Percentiles rank a stretch among this genome's conserved stretches.
Evolutionary conservation across 177 flowering plant species (phyloP).

Genomic region (Vitis hybrid): DNA sequence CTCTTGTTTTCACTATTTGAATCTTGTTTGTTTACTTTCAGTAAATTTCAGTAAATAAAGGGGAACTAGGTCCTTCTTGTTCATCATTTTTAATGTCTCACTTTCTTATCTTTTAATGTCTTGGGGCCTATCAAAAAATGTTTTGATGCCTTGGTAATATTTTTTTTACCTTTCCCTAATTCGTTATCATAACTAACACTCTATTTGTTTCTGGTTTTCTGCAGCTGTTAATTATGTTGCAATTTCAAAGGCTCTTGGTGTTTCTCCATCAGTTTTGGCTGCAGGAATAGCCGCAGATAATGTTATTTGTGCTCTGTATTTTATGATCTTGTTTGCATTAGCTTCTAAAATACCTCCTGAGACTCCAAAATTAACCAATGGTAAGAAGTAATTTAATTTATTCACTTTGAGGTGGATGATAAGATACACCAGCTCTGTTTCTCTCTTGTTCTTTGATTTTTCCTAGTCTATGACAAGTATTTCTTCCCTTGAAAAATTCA

Average conservation of each 20-base stretch:
- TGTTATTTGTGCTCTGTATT: conserved; percentile 82
- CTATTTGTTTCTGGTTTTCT: conserved; percentile 13
- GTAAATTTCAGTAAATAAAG: neutral
- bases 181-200: conserved; percentile 2
- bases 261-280: conserved; percentile 80
- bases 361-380: conserved; percentile 41
- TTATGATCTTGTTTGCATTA: conserved; percentile 62
- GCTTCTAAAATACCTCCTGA: conserved; percentile 79
- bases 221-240: conserved; percentile 88
- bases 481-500: neutral
- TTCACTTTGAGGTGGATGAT: neutral
- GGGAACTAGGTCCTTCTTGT: too few relatives aligned
- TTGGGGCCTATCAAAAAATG: too few relatives aligned
- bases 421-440: neutral
- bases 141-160: neutral
- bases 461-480: neutral
- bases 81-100: too few relatives aligned
- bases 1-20: neutral
- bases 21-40: neutral
- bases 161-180: neutral
- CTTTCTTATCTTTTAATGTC: too few relatives aligned
- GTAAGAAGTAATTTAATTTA: conserved; percentile 20
- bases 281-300: conserved; percentile 95
- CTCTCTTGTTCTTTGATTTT: neutral
- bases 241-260: conserved; percentile 71